Base-by-base conservation (phyloP, 2,329 filamentous ascomycete species). In the Eurotiales sp. region DNA sequence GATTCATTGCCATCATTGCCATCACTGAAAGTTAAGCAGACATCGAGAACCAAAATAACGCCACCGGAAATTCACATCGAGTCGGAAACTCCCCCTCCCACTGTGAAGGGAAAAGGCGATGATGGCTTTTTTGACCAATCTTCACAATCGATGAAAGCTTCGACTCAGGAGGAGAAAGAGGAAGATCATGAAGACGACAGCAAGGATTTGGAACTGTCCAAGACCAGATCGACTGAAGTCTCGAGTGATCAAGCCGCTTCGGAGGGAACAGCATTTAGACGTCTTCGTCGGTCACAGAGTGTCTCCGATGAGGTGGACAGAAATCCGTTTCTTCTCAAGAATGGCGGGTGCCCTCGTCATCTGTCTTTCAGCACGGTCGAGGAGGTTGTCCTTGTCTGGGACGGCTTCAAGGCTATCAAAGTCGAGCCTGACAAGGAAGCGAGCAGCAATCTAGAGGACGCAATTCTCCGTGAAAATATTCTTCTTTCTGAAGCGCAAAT, bases 361-460 rank as follows among this genome's bases (percentile, higher is more conserved):
- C 55, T 76, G 45, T 77, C 74, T 1, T 77, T 76, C 55, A 76
- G 72, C 56, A 66, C 66, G n/a, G 70, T 76, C 19, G 72, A 76
- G 57, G 72, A 75, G 52, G 67, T 72, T 1, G 62, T 75, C 10
- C 61, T 72, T 39, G 61, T 58, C 27, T 71, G 69, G 61, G 60
- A 70, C 39, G 58, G 59, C 2, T 46, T 70, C 19, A 60, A 58
- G 17, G 57, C 56, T 17, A 57, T 55, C 23, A 54, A 59, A 4
- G 50, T 47, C 42, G 17, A 69, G 55, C 14, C 39, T n/a, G 45
- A 49, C 25, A 52, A 76, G 56, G 54, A 72, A 56, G 53, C 69
- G 57, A 59, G 72, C 51, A 42, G 64, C 52, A 53, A 72, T 49
- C 58, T 78, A 52, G 60, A 77, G 59, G 53, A 73, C 64, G 61